phyloP scores from a whole-genome alignment of 1,139 yeast species.

The Sugiyamaella neomexicana region DNA sequence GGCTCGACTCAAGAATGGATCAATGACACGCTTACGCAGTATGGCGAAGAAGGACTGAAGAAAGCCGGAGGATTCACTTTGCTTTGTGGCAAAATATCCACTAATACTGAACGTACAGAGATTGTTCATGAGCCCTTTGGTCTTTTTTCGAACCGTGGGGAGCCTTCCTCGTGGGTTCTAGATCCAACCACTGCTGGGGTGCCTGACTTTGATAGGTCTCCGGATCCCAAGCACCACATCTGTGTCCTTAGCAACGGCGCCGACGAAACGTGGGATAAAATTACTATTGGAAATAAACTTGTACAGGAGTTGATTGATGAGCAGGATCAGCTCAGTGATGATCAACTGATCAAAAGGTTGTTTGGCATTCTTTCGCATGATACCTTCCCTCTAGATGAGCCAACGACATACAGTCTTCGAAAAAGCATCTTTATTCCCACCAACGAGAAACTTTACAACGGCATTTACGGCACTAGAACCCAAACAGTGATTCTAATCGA shows the following conservation, averaged over 20 bases:
- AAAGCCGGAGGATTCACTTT: slow-evolving; percentile 83
- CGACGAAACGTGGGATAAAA: slow-evolving; percentile 73
- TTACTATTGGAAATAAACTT: slow-evolving; percentile 51
- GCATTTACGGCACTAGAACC: slow-evolving; percentile 79
- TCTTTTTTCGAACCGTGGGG: slow-evolving; percentile 39
- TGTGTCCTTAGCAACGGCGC: slow-evolving; percentile 53
- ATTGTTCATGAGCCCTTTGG: slow-evolving; percentile 45
- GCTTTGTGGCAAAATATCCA: slow-evolving; percentile 55
- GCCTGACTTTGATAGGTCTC: slow-evolving; percentile 57
- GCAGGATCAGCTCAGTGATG: slow-evolving; percentile 42
- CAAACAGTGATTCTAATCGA: slow-evolving; percentile 74
- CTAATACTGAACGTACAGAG: slow-evolving; percentile 35
- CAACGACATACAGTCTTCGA: slow-evolving; percentile 41
- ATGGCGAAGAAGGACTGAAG: slow-evolving; percentile 38
- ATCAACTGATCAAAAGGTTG: slow-evolving; percentile 50
- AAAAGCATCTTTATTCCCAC: slow-evolving; percentile 69
- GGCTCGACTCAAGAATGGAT: slow-evolving; percentile 51
- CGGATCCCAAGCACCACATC: slow-evolving; percentile 52
- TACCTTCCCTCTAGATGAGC: slow-evolving; percentile 41
- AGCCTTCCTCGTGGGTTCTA: slow-evolving; percentile 17
- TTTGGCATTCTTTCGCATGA: slow-evolving; percentile 56
- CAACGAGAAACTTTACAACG: slow-evolving; percentile 44
- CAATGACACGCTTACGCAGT: slow-evolving; percentile 21
- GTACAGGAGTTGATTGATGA: slow-evolving; percentile 46
- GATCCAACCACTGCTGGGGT: slow-evolving; percentile 45